Evolutionary conservation across 192 early-diverging fungal genomes (phyloP).

Genomic region (Funneliformis mosseae): DNA sequence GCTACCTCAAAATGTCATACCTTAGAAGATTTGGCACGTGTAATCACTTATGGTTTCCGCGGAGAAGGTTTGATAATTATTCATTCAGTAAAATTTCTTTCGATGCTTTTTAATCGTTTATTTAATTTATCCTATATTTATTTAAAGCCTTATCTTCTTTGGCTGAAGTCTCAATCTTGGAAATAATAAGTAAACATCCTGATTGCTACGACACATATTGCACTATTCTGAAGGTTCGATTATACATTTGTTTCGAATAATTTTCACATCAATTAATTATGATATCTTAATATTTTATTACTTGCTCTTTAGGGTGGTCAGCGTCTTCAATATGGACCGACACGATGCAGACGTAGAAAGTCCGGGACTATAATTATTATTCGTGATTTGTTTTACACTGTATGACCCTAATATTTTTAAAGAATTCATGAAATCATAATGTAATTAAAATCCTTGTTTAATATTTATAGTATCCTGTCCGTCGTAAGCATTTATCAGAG

Average conservation of each 20-base stretch:
- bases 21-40: conserved; percentile 41
- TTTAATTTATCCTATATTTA: background rate
- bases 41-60: conserved; percentile 64
- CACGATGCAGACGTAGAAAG: conserved; percentile 38
- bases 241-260: background rate
- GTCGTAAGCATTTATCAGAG: conserved; percentile 50
- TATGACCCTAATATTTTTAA: conserved; percentile 32
- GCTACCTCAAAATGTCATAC: conserved; percentile 63
- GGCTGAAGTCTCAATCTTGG: conserved; percentile 47
- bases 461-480: conserved; percentile 55
- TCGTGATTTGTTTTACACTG: conserved; percentile 71
- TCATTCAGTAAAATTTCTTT: background rate
- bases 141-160: conserved; percentile 52
- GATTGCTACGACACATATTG: conserved; percentile 41
- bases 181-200: conserved; percentile 55
- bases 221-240: conserved; percentile 44
- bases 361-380: conserved; percentile 64
- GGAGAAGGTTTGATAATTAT: conserved; percentile 62
- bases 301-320: conserved; percentile 50
- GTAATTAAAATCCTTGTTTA: background rate
- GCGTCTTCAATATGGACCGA: conserved; percentile 46
- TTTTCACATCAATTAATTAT: background rate
- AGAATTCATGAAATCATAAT: background rate
- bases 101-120: background rate
- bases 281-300: background rate